Evolutionary conservation across 148 eudicot species (phyloP).

Genomic region (Cornus florida): DNA sequence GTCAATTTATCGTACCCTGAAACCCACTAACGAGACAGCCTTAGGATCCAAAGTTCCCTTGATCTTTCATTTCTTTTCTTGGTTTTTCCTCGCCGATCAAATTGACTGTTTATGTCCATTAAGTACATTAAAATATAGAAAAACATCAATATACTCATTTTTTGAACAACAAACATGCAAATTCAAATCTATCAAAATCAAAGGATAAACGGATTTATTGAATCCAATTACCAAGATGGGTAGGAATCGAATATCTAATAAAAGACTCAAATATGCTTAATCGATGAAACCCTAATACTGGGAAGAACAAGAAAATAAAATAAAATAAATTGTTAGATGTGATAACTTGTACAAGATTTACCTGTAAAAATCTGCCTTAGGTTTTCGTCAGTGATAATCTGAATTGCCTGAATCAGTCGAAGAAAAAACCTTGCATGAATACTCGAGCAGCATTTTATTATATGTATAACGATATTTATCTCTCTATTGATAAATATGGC

Average conservation of each 20-base stretch:
- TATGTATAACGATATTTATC: not conserved
- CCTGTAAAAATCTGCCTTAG: not conserved
- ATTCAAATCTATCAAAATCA: not conserved
- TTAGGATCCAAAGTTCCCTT: not conserved
- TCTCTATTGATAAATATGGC: not conserved
- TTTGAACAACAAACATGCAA: not conserved
- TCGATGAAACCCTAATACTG: not conserved
- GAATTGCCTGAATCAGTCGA: not conserved
- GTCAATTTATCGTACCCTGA: not conserved
- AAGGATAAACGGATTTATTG: not conserved
- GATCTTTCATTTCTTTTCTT: not conserved
- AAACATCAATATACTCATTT: not conserved
- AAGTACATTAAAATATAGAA: not conserved
- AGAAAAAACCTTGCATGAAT: not conserved
- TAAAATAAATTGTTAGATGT: not conserved
- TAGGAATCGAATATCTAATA: not conserved
- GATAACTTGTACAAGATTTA: not conserved
- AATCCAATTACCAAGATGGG: not conserved
- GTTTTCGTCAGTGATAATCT: not conserved
- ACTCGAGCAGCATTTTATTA: no score
- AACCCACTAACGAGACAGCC: not conserved
- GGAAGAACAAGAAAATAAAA: not conserved
- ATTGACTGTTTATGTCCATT: not conserved
- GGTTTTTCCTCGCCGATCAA: not conserved
- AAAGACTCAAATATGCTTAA: not conserved